Conservation (phyloP, 2,329 filamentous ascomycete genomes). For the Balansia obtecta region DNA sequence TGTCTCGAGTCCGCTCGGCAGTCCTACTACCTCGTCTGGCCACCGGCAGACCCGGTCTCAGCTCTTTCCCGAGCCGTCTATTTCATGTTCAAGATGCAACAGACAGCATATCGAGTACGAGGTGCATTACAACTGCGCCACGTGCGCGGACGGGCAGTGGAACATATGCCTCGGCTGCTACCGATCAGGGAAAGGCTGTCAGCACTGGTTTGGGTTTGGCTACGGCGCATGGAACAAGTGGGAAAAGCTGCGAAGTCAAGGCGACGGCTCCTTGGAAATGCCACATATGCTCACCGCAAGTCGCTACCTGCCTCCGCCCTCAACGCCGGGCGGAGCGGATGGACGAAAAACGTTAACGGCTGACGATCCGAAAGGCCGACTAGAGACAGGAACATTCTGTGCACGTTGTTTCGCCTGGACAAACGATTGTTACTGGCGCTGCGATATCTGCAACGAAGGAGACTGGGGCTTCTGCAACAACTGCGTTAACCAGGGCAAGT, state of each 20-base stretch:
- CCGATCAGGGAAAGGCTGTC: slow-evolving; percentile 61
- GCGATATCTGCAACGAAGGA: slow-evolving; percentile 74
- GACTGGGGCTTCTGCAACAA: slow-evolving; percentile 90
- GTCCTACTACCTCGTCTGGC: slow-evolving; percentile 17
- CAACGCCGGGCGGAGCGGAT: slow-evolving; percentile 37
- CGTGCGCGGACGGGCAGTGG: slow-evolving; percentile 59
- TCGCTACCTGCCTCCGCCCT: slow-evolving; percentile 41
- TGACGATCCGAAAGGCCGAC: slow-evolving; percentile 52
- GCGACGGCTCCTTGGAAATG: slow-evolving; percentile 26
- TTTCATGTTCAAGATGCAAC: slow-evolving; percentile 60
- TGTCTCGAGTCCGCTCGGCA: slow-evolving; percentile 19
- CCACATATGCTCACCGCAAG: slow-evolving; percentile 48
- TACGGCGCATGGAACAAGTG: slow-evolving; percentile 57
- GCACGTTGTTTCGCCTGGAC: slow-evolving; percentile 59
- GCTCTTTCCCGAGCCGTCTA: slow-evolving; percentile 56
- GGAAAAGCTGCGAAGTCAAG: slow-evolving; percentile 36
- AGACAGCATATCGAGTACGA: slow-evolving; percentile 69
- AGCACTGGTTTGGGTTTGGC: slow-evolving; percentile 82
- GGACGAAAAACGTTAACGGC: slow-evolving; percentile 46
- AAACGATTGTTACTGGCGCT: slow-evolving; percentile 84
- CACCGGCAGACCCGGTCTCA: slow-evolving; percentile 32
- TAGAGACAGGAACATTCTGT: slow-evolving; percentile 78
- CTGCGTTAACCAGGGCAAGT: slow-evolving; percentile 72
- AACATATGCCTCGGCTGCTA: slow-evolving; percentile 78
- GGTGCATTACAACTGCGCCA: slow-evolving; percentile 69